Evolutionary conservation across 768 basidiomycete genomes (phyloP).

Genomic region (Dioszegia hungarica): DNA sequence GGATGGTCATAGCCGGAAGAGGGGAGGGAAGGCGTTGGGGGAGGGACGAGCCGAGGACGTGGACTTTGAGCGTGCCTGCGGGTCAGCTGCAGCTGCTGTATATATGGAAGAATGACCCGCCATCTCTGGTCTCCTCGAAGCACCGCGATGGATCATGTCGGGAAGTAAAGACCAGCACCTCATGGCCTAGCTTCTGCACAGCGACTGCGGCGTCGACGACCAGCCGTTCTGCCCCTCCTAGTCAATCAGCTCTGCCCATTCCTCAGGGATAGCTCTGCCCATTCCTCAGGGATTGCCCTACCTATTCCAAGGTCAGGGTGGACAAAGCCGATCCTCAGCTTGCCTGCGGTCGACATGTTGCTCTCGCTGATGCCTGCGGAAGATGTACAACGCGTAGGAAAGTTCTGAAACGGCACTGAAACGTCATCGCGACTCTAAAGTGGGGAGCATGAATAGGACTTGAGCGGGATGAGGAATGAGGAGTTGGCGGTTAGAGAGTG

Average conservation of each 20-base stretch:
- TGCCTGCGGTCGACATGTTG: slow-evolving; percentile 6
- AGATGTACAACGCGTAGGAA: too few relatives aligned
- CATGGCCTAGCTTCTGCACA: slow-evolving; percentile 75
- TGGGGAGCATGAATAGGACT: too few relatives aligned
- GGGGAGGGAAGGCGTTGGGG: slow-evolving; percentile 74
- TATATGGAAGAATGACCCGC: slow-evolving; percentile 52
- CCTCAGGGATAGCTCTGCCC: background rate
- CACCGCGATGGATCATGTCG: slow-evolving; percentile 81
- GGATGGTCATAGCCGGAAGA: slow-evolving; percentile 61
- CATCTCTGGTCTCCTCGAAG: slow-evolving; percentile 90
- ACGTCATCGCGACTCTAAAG: too few relatives aligned
- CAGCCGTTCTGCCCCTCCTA: slow-evolving; percentile 91
- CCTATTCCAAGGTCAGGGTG: slow-evolving; percentile 96
- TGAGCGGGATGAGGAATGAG: too few relatives aligned
- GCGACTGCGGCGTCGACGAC: slow-evolving; percentile 93
- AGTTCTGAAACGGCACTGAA: too few relatives aligned
- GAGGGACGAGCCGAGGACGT: slow-evolving; percentile 67
- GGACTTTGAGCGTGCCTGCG: slow-evolving; percentile 72
- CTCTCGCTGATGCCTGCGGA: too few relatives aligned
- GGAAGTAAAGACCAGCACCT: slow-evolving; percentile 85
- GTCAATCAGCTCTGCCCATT: background rate
- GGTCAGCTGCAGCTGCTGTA: background rate
- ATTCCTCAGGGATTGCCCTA: slow-evolving; percentile 41
- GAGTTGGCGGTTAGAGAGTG: too few relatives aligned
- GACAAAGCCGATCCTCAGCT: slow-evolving; percentile 66